Evolutionary conservation across 306 rosid species (phyloP).

Genomic region (Adenanthera pavonina): DNA sequence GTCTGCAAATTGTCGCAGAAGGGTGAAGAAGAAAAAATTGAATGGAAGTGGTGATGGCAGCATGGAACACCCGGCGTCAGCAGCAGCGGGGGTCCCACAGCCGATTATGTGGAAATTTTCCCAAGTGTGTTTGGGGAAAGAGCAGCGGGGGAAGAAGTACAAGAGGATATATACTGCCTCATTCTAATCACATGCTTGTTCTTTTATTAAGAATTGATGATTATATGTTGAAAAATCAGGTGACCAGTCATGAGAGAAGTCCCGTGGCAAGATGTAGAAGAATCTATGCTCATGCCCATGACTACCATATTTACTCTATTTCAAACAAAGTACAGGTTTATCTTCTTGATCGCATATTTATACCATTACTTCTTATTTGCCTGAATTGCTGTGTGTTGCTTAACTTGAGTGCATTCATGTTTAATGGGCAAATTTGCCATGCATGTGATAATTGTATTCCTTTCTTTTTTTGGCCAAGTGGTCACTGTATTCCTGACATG

Average conservation of each 20-base stretch:
- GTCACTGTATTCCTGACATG: too few species aligned
- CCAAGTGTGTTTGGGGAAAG: slow-evolving; percentile 66
- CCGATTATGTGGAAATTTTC: slow-evolving; percentile 64
- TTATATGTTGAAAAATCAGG: slow-evolving; percentile 45
- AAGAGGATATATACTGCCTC: slow-evolving; percentile 51
- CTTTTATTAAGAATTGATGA: not conserved
- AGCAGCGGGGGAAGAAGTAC: slow-evolving; percentile 71
- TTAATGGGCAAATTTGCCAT: slow-evolving; percentile 1
- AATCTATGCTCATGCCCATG: slow-evolving; percentile 79
- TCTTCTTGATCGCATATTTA: not conserved
- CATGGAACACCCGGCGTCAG: not conserved
- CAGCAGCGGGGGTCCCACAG: slow-evolving; percentile 18
- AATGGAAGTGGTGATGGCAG: slow-evolving; percentile 16
- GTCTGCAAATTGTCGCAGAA: not conserved
- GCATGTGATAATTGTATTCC: not conserved
- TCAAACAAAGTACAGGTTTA: slow-evolving; percentile 68
- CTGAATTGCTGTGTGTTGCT: not conserved
- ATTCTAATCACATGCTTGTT: slow-evolving; percentile 16
- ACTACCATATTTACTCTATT: slow-evolving; percentile 78
- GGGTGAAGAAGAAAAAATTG: not conserved
- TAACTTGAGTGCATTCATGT: not conserved
- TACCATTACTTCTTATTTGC: not conserved
- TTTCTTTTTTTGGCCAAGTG: too few species aligned
- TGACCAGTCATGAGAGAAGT: slow-evolving; percentile 70
- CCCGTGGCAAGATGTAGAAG: slow-evolving; percentile 72